These are phyloP conservation scores for Cladosporium sp. DNA, from an alignment of 2,329 filamentous ascomycete species.

Conservation along the genomic window DNA sequence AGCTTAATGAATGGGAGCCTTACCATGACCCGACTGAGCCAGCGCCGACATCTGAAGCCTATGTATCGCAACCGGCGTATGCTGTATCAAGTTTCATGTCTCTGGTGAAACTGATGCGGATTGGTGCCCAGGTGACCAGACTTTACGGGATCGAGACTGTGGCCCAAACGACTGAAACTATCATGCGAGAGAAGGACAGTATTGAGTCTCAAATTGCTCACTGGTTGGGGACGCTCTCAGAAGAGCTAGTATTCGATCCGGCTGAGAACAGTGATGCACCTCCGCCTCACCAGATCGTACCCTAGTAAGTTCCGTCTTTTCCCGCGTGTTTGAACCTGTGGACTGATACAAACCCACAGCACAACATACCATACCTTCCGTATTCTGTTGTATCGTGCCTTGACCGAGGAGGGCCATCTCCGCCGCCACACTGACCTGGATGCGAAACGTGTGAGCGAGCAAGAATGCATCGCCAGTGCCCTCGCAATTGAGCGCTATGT, in stretches of 20 bases:
- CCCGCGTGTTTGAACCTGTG: too few species aligned
- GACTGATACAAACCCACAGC: not conserved
- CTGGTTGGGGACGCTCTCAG: not conserved
- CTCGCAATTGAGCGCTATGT: not conserved
- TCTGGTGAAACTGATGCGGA: not conserved
- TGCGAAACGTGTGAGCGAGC: not conserved
- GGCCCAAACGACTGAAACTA: not conserved
- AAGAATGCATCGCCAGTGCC: not conserved
- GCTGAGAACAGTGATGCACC: not conserved
- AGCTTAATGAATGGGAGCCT: not conserved
- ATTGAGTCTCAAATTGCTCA: not conserved
- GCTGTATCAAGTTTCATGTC: not conserved
- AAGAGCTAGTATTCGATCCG: not conserved
- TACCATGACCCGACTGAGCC: not conserved
- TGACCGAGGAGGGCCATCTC: slow-evolving; percentile 1
- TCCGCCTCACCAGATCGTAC: not conserved
- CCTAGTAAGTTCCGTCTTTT: not conserved
- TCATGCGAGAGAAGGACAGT: not conserved
- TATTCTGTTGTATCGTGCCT: not conserved
- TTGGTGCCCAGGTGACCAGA: not conserved
- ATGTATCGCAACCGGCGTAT: not conserved
- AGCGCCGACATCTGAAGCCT: not conserved
- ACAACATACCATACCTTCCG: slow-evolving; percentile 1
- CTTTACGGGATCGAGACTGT: not conserved
- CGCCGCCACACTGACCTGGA: not conserved